Percentiles rank a stretch among this genome's conserved stretches.
Evolutionary conservation across 2,329 filamentous ascomycete genomes (phyloP).

Genomic region (Passalora sequoiae): DNA sequence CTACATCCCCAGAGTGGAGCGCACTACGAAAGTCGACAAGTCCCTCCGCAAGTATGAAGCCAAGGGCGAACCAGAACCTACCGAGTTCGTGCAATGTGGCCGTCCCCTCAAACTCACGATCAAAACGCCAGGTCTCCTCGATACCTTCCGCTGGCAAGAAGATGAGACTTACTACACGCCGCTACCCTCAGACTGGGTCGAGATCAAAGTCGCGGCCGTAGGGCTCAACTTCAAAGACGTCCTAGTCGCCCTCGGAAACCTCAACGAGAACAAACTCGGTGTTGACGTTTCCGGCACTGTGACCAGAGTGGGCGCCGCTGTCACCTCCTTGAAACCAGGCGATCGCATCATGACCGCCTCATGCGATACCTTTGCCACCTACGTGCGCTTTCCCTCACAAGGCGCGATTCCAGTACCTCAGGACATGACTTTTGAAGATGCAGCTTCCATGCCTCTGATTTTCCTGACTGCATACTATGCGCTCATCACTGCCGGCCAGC

Average conservation of each 20-base stretch:
- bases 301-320: slow-evolving; percentile 12
- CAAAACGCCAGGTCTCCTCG: slow-evolving; percentile 21
- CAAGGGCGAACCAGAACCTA: slow-evolving; percentile 9
- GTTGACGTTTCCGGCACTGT: slow-evolving; percentile 14
- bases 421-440: slow-evolving; percentile 21
- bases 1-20: slow-evolving; percentile 14
- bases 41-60: too few species aligned
- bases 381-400: slow-evolving; percentile 7
- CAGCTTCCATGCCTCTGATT: slow-evolving; percentile 24
- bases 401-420: slow-evolving; percentile 14
- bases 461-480: slow-evolving; percentile 28
- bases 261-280: slow-evolving; percentile 10
- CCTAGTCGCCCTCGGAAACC: slow-evolving; percentile 20
- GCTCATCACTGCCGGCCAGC: slow-evolving; percentile 22
- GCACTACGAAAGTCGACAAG: slow-evolving; percentile 9
- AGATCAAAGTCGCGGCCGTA: slow-evolving; percentile 24
- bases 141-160: slow-evolving; percentile 23
- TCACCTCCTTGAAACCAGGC: slow-evolving; percentile 12
- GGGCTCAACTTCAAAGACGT: slow-evolving; percentile 28
- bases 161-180: slow-evolving; percentile 12
- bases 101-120: slow-evolving; percentile 11
- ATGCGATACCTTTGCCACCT: slow-evolving; percentile 15
- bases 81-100: slow-evolving; percentile 1
- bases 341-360: slow-evolving; percentile 15
- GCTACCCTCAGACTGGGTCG: slow-evolving; percentile 18